Conservation (phyloP, 1,139 yeast species). For the Debaryomyces singareniensis region DNA sequence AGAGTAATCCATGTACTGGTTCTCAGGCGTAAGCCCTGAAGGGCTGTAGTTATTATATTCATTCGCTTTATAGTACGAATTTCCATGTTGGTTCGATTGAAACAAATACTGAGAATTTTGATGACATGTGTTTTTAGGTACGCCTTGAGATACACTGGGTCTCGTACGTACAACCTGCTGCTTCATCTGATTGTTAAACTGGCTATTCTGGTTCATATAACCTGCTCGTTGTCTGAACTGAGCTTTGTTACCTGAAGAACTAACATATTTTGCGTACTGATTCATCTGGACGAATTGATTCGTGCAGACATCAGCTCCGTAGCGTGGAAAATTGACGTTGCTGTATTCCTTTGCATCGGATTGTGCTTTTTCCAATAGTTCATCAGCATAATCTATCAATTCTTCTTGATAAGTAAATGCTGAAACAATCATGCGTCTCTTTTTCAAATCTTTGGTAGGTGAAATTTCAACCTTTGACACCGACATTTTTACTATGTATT, state of each 20-base stretch:
- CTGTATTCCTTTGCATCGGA: slow-evolving; percentile 1
- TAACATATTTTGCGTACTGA: background rate
- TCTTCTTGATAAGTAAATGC: slow-evolving; percentile 29
- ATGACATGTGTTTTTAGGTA: background rate
- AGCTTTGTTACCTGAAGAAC: slow-evolving; percentile 1
- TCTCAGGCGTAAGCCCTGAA: background rate
- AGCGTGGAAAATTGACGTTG: background rate
- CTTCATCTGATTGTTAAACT: background rate
- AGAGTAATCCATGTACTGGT: too few species aligned
- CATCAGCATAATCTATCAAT: slow-evolving; percentile 13
- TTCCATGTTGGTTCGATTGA: background rate
- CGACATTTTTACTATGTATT: too few species aligned
- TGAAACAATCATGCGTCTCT: slow-evolving; percentile 20
- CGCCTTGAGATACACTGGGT: too few species aligned
- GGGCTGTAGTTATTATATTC: background rate
- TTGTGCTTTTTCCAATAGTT: slow-evolving; percentile 9
- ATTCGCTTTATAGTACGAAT: background rate
- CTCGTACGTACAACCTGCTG: background rate
- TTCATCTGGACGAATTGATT: background rate
- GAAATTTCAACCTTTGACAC: too few species aligned
- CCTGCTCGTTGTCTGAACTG: too few species aligned
- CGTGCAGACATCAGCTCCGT: background rate
- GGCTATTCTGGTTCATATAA: background rate
- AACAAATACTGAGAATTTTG: background rate
- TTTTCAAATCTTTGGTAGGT: too few species aligned